Percentiles rank a stretch among this genome's conserved stretches.
These are phyloP conservation scores for Hypericum perforatum DNA, from an alignment of 345 rosid genomes.

Conservation along the genomic window DNA sequence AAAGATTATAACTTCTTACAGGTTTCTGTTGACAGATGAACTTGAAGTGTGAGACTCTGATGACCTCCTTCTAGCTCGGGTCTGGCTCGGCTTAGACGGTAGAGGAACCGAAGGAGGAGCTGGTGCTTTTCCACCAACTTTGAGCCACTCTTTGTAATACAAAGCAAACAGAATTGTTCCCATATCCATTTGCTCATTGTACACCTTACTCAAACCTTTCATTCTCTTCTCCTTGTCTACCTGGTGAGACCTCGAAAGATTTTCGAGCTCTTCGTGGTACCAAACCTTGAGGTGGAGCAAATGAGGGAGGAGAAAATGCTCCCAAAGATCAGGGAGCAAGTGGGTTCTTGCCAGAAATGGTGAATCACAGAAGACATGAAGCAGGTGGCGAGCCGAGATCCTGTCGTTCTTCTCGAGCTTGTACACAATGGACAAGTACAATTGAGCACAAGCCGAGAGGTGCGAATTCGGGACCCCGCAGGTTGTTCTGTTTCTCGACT, in stretches of 20 bases:
- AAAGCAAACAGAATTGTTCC: constrained; percentile 47
- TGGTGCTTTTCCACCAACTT: constrained; percentile 38
- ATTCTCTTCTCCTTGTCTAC: constrained; percentile 23
- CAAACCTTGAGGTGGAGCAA: constrained; percentile 61
- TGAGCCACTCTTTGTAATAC: constrained; percentile 48
- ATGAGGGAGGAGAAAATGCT: constrained; percentile 57
- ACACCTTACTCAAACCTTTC: constrained; percentile 32
- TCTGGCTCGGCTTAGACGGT: constrained; percentile 25
- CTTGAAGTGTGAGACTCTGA: constrained; percentile 36
- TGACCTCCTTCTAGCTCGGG: constrained; percentile 34
- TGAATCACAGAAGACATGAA: constrained; percentile 44
- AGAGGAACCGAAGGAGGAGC: constrained; percentile 41
- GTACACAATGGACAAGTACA: constrained; percentile 46
- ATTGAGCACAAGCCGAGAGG: constrained; percentile 49
- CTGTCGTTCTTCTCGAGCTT: constrained; percentile 48
- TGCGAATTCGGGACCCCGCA: constrained; percentile 43
- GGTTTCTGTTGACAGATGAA: constrained; percentile 25
- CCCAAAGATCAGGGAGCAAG: constrained; percentile 64
- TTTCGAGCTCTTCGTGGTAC: constrained; percentile 40
- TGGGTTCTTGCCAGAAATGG: constrained; percentile 47
- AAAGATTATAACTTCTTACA: too few relatives aligned
- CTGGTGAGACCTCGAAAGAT: constrained; percentile 14
- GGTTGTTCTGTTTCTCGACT: constrained; percentile 23
- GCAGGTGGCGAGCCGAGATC: constrained; percentile 39
- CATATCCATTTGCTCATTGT: constrained; percentile 34